phyloP scores from a whole-genome alignment of 108 stramenopile species.

The Pseudonitzschia pungens region DNA sequence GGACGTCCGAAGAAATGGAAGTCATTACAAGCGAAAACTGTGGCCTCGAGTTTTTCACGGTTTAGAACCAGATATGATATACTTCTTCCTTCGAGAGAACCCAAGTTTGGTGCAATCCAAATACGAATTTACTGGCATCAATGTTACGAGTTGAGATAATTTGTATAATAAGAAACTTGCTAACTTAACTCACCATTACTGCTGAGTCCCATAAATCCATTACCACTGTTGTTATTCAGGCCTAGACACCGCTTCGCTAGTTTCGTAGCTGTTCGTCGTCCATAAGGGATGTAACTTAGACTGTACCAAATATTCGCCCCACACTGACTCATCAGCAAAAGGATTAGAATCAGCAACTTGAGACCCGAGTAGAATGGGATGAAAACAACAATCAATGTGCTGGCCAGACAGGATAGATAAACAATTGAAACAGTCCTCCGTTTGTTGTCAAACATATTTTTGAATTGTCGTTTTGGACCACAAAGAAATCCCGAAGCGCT shows the following conservation, averaged over 20 bases:
- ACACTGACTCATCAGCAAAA: constrained; percentile 64
- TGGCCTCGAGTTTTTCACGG: constrained; percentile 32
- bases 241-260: constrained; percentile 35
- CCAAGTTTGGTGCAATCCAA: constrained; percentile 15
- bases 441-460: constrained; percentile 80
- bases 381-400: constrained; percentile 69
- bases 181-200: constrained; percentile 12
- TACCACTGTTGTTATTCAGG: constrained; percentile 21
- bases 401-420: constrained; percentile 63
- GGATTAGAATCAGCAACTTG: constrained; percentile 58
- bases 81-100: constrained; percentile 23
- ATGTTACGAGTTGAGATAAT: neutral
- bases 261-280: constrained; percentile 51
- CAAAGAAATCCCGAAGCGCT: constrained; percentile 52
- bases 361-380: constrained; percentile 51
- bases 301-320: constrained; percentile 78
- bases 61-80: constrained; percentile 17
- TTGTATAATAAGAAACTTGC: neutral
- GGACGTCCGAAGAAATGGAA: neutral
- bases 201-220: constrained; percentile 17
- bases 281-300: constrained; percentile 81
- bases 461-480: constrained; percentile 66
- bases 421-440: constrained; percentile 53
- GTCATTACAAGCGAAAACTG: constrained; percentile 5
- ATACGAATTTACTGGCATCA: neutral